Base-by-base conservation (phyloP, 306 rosid genomes). In the Prosopis cineraria region DNA sequence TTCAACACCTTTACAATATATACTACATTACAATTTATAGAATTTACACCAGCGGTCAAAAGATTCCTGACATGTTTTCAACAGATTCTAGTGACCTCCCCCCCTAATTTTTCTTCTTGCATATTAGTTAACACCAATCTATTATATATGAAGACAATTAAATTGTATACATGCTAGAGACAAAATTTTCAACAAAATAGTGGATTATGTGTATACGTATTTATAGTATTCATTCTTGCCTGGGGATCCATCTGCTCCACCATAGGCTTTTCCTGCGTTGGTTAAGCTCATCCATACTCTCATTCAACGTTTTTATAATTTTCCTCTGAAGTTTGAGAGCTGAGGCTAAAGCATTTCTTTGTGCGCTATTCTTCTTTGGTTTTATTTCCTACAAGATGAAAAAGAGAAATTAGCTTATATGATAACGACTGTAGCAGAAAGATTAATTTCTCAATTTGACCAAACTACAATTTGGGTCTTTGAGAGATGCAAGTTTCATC, bases 221-320 rank as follows among this genome's bases (percentile, higher is more conserved):
- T 66, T 73, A 85, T 79, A 84, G 33, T 63, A 65, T 84, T 94
- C 88, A 93, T 73, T 95, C 98, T 88, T 93, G 97, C 77, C 85
- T 88, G 64, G 98, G 98, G 82, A 95, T 95, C 98, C 98, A 95
- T 80, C 90, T 91, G 84, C 91, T 95, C 98, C 98, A 95, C 98
- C 98, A 93, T 24, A 92, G 19, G 78, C 93, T 91, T 89, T 91
- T 95, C 87, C 95, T 76, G 40, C 85, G 83, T 66, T 33, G 75
- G 76, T 44, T 89, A 72, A 95, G 87, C 80, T 95, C 98, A 72
- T 89, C 95, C 83, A 95, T 83, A 87, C 96, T 95, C 89, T 93
- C 97, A 58, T 88, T 92, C 86, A 92, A 72, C 25, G 98, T 95
- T 84, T 48, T 91, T 25, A 93, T 44, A 50, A 95, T 82, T 84